Conservation (phyloP, 2,329 filamentous ascomycete species). For the Xylaria digitata region DNA sequence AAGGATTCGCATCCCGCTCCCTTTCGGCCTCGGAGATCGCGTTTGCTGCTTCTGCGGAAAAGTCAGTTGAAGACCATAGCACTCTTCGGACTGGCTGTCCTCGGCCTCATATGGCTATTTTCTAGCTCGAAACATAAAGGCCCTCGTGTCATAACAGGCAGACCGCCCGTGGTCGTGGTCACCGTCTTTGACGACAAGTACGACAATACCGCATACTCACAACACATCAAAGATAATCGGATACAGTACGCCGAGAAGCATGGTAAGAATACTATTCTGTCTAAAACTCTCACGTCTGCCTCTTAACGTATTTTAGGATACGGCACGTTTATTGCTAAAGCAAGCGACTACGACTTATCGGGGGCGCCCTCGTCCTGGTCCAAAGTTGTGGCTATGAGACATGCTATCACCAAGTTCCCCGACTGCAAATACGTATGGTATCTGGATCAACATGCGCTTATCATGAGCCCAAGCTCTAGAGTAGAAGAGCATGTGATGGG, state of each 20-base stretch:
- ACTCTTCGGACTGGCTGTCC: slow-evolving; percentile 63
- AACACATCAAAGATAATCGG: slow-evolving; percentile 83
- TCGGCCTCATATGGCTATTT: slow-evolving; percentile 72
- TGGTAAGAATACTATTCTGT: slow-evolving; percentile 64
- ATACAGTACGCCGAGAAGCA: slow-evolving; percentile 86
- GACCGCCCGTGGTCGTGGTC: slow-evolving; percentile 78
- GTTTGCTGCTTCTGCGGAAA: slow-evolving; percentile 66
- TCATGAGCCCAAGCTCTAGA: slow-evolving; percentile 82
- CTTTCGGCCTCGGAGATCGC: slow-evolving; percentile 71
- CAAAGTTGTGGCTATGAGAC: slow-evolving; percentile 85
- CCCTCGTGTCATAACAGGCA: slow-evolving; percentile 59
- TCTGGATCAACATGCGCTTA: slow-evolving; percentile 84
- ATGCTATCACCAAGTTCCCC: slow-evolving; percentile 85
- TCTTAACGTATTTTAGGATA: slow-evolving; percentile 72
- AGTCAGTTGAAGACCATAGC: slow-evolving; percentile 71
- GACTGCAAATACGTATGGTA: slow-evolving; percentile 86
- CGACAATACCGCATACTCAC: slow-evolving; percentile 74
- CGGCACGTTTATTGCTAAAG: slow-evolving; percentile 81
- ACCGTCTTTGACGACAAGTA: slow-evolving; percentile 80
- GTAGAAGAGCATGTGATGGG: slow-evolving; percentile 79
- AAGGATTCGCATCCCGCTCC: slow-evolving; percentile 82
- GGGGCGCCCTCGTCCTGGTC: slow-evolving; percentile 74
- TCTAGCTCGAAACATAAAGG: slow-evolving; percentile 53
- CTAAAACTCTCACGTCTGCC: too few relatives aligned
- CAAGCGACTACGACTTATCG: slow-evolving; percentile 78